Evolutionary conservation across 306 rosid species (phyloP), one percentile per base, ranked within the genome.

Genomic region (Cicer chorassanicum): DNA sequence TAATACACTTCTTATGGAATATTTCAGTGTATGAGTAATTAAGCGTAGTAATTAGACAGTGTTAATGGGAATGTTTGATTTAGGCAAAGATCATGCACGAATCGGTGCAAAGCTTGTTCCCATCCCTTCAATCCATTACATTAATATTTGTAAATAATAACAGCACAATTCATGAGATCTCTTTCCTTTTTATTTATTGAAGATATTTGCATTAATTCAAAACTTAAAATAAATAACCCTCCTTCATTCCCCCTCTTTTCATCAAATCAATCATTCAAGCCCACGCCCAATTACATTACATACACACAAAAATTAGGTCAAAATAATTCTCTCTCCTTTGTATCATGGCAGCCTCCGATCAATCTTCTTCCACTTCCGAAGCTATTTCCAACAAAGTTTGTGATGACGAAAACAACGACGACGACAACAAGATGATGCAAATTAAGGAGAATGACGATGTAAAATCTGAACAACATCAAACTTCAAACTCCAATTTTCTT

Each of bases 401-500:
- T 42, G 38, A 9, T 1, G 19, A 19, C 1, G 54, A 18, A 40
- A 18, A 0, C 5, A 10, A 4, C 1, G 7, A 1, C 6, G 13
- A 3, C 42, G 18, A 16, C 34, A 11, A 9, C 16, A 21, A 19
- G 3, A 19, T 2, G 6, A 4, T 12, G 9, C 12, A 2, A 13
- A 66, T 21, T 41, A 66, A 45, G 56, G 72, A 6, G 3, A 66
- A 66, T 6, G 42, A 6, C 2, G n/a, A 8, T 63, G 21, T 45
- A 8, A 41, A 41, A 4, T 10, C 9, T 0, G 51, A 85, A 42
- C 34, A 46, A 18, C 60, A 51, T 40, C 60, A 65, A 4, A 36
- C 68, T 14, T 36, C 79, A 4, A 76, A 50, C 19, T 68, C 83
- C 4, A 76, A 39, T 1, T 15, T 68, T 16, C 74, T 86, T 71